A percentile compares a stretch with the other conserved stretches of the same genome.
phyloP scores from a whole-genome alignment of 768 basidiomycete species.

The Suillus subaureus region DNA sequence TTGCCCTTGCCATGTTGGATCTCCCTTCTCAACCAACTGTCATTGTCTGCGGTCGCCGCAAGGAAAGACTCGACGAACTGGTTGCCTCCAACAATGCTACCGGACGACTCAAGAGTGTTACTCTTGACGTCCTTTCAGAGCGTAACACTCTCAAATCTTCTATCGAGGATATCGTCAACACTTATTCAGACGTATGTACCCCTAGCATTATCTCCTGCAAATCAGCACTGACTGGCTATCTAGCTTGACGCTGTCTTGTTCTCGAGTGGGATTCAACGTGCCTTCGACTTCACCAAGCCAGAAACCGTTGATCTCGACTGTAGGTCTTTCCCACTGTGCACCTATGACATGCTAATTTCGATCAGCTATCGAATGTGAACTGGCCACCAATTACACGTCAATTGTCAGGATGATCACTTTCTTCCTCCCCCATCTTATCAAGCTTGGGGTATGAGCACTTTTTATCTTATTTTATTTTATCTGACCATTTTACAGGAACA shows the following conservation, averaged over 20 bases:
- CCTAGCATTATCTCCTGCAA: neutral
- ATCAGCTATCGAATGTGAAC: conserved; percentile 36
- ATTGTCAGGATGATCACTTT: conserved; percentile 49
- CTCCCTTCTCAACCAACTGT: conserved; percentile 52
- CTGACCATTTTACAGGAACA: conserved; percentile 29
- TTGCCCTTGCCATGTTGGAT: conserved; percentile 50
- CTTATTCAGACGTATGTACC: conserved; percentile 49
- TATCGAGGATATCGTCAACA: conserved; percentile 41
- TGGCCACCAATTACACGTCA: conserved; percentile 57
- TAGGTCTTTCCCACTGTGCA: conserved; percentile 17
- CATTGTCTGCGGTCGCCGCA: conserved; percentile 52
- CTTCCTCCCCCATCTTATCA: conserved; percentile 56
- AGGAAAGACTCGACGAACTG: conserved; percentile 56
- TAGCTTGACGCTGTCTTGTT: conserved; percentile 61
- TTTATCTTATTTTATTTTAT: neutral
- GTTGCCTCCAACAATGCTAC: conserved; percentile 24
- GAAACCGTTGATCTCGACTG: conserved; percentile 44
- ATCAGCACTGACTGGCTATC: neutral
- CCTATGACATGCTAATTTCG: neutral
- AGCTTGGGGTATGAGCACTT: conserved; percentile 45
- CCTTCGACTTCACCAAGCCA: conserved; percentile 46
- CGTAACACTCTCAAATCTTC: conserved; percentile 41
- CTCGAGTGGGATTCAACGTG: conserved; percentile 55
- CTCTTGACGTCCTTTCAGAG: conserved; percentile 47
- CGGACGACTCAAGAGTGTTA: conserved; percentile 42